Conservation (phyloP, 768 basidiomycete species). For the Scleroderma citrinum region DNA sequence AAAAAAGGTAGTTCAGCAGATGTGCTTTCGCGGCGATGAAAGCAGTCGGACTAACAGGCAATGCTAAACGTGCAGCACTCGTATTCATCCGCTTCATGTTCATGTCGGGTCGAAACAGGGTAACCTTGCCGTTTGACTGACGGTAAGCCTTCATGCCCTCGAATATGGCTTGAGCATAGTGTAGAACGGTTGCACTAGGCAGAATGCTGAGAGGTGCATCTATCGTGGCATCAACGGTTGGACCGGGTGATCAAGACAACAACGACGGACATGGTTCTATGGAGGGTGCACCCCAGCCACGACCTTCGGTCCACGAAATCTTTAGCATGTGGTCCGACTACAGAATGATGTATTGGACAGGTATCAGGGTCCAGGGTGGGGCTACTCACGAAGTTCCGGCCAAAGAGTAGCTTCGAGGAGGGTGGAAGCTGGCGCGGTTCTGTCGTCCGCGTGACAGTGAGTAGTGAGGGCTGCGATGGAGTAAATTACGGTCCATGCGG, state of each 20-base stretch:
- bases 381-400: constrained; percentile 69
- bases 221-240: constrained; percentile 3
- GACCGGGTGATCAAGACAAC: not conserved
- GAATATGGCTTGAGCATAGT: constrained; percentile 89
- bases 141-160: constrained; percentile 96
- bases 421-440: constrained; percentile 60
- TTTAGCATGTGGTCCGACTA: constrained; percentile 87
- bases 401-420: constrained; percentile 69
- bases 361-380: constrained; percentile 4
- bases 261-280: constrained; percentile 72
- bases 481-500: not conserved
- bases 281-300: constrained; percentile 79
- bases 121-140: constrained; percentile 61
- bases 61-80: constrained; percentile 70
- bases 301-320: constrained; percentile 60
- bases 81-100: constrained; percentile 96
- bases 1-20: constrained; percentile 2
- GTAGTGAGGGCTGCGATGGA: constrained; percentile 40
- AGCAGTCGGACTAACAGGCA: constrained; percentile 50
- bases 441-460: constrained; percentile 42
- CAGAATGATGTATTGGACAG: constrained; percentile 1
- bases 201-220: constrained; percentile 20
- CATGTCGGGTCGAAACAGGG: constrained; percentile 92
- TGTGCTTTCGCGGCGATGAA: not conserved
- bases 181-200: constrained; percentile 63